phyloP scores from a whole-genome alignment of 129 eudicot species.

The Lonicera japonica region DNA sequence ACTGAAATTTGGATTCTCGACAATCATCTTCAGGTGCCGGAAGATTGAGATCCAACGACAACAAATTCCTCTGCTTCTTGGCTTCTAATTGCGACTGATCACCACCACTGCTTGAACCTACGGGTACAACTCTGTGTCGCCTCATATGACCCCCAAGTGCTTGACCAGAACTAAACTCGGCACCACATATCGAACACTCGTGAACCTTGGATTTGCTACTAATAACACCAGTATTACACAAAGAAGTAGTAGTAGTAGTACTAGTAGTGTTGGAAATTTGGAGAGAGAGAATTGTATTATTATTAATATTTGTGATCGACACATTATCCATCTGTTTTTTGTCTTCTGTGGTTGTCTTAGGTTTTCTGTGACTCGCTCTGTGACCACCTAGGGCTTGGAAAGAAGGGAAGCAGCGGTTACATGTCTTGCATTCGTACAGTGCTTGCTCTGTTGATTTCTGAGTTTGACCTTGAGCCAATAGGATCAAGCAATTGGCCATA shows the following conservation, averaged over 20 bases:
- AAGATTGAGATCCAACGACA: constrained; percentile 58
- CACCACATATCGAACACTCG: constrained; percentile 84
- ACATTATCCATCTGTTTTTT: neutral
- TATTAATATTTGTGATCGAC: neutral
- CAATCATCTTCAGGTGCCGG: constrained; percentile 73
- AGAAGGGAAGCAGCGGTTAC: constrained; percentile 58
- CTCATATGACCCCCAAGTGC: constrained; percentile 97
- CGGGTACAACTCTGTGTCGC: constrained; percentile 56
- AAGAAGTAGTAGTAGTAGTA: neutral
- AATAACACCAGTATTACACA: too few relatives aligned
- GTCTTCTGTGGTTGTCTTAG: constrained; percentile 27
- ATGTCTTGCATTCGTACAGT: constrained; percentile 64
- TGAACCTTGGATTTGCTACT: constrained; percentile 46
- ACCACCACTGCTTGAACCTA: constrained; percentile 16
- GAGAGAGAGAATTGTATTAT: constrained; percentile 33
- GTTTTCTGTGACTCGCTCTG: constrained; percentile 86
- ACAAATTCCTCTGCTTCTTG: constrained; percentile 31
- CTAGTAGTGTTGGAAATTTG: constrained; percentile 21
- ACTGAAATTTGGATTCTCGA: constrained; percentile 32
- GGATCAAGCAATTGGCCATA: constrained; percentile 82
- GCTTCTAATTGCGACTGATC: constrained; percentile 23
- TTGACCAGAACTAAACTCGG: constrained; percentile 73
- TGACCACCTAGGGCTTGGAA: constrained; percentile 97
- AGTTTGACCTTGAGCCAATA: constrained; percentile 54
- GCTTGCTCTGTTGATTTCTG: neutral